These are phyloP conservation scores for Alternaria atra DNA, from an alignment of 2,329 filamentous ascomycete genomes.

Conservation along the genomic window DNA sequence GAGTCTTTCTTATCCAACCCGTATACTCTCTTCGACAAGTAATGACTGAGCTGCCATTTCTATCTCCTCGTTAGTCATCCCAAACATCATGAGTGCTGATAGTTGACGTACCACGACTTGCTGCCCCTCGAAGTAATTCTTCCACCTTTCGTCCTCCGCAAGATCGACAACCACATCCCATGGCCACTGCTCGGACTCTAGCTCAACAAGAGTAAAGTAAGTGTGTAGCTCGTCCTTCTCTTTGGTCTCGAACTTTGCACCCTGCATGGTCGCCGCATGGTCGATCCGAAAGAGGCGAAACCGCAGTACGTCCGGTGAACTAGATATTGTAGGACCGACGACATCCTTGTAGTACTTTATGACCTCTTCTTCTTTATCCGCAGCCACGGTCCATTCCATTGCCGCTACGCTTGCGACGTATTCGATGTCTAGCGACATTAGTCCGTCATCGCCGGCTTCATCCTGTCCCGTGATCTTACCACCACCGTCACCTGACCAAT, in stretches of 20 bases:
- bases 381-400: constrained; percentile 24
- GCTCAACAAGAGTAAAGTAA: constrained; percentile 23
- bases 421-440: constrained; percentile 20
- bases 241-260: constrained; percentile 3
- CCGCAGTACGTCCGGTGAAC: constrained; percentile 23
- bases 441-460: constrained; percentile 1
- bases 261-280: constrained; percentile 14
- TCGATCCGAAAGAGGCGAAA: constrained; percentile 27
- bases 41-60: constrained; percentile 28
- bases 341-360: constrained; percentile 15
- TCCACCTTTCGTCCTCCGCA: constrained; percentile 21
- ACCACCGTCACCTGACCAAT: constrained; percentile 20
- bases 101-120: constrained; percentile 19
- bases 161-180: constrained; percentile 30
- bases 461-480: constrained; percentile 14
- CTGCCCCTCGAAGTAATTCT: constrained; percentile 23
- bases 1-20: neutral
- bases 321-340: constrained; percentile 18
- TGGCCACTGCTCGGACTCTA: constrained; percentile 28
- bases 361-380: constrained; percentile 21
- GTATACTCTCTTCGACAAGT: constrained; percentile 13
- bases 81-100: neutral
- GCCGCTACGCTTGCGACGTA: constrained; percentile 21
- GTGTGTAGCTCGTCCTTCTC: constrained; percentile 18
- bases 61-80: constrained; percentile 11